Base-by-base conservation (phyloP, 164 flowering plant species). In the Nymphaea colorata region DNA sequence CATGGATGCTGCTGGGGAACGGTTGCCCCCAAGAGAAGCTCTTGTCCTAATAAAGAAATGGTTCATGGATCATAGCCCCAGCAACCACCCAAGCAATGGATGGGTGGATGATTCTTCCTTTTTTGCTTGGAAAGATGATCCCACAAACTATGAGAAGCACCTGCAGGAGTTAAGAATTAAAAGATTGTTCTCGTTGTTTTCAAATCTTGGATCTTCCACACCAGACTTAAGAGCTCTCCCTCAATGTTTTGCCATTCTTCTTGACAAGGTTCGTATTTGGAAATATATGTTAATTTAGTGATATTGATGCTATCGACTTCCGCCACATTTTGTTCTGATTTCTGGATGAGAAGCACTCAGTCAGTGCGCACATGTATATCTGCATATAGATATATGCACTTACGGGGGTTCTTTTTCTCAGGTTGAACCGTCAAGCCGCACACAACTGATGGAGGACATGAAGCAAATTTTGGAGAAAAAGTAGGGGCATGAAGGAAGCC, bases 21-120 rank as follows among this genome's bases (percentile, higher is more conserved):
- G 82, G 64, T 64, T 92, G 62, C 77, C 90, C 12, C 83, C 84
- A 67, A 80, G 74, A 76, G 76, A 82, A 69, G 98, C 97, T 5
- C 72, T 72, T 70, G 85, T 83, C 53, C 66, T 87, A 83, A 78
- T 95, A 61, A 80, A 82, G 79, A 69, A 76, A 36, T 95, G 99
- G 98, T 95, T 90, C 78, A 55, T 80, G 65, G 78, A 67, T 66
- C 84, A 96, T 3, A 69, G 70, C n/a, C 65, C 72, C 67, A 74
- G 75, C 6, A 69, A 66, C n/a, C 81, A 78, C 5, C 72, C 69
- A 53, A 78, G 74, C 68, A 84, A 82, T 69, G 78, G 82, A 16
- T 95, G 97, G 99, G 47, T 44, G 45, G 87, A 95, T 71, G 96
- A 95, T 71, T 82, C 80, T 45, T 81, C 86, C 45, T 95, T 95